These are phyloP conservation scores for Cymbidium sinense DNA, from an alignment of 106 monocot species.

Conservation along the genomic window DNA sequence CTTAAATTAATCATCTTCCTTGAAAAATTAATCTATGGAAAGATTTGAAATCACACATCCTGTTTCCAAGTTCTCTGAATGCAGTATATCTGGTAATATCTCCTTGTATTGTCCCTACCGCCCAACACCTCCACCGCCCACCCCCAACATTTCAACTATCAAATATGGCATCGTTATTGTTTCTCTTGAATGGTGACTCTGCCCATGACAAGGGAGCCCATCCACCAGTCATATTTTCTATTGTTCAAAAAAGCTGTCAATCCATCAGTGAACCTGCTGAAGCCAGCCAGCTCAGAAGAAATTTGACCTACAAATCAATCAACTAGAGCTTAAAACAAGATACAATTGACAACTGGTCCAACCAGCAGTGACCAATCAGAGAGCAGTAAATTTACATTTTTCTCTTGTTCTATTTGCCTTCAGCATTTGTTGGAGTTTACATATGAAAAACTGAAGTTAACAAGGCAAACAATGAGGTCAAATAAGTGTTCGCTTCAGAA, in stretches of 20 bases:
- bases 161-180: neutral
- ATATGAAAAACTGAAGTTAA: neutral
- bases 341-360: neutral
- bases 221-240: neutral
- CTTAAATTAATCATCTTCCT: no score
- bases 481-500: no score
- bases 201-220: neutral
- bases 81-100: neutral
- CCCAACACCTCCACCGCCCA: no score
- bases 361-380: neutral
- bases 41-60: neutral
- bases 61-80: neutral
- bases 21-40: no score
- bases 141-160: neutral
- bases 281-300: neutral
- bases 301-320: no score
- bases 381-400: neutral
- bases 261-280: neutral
- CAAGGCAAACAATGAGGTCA: no score
- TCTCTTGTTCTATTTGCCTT: no score
- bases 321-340: neutral
- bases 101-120: neutral
- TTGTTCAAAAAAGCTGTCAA: neutral
- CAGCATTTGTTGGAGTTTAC: neutral
- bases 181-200: neutral